Base-by-base conservation (phyloP, 208 protist genomes). In the Polymyxa betae region DNA sequence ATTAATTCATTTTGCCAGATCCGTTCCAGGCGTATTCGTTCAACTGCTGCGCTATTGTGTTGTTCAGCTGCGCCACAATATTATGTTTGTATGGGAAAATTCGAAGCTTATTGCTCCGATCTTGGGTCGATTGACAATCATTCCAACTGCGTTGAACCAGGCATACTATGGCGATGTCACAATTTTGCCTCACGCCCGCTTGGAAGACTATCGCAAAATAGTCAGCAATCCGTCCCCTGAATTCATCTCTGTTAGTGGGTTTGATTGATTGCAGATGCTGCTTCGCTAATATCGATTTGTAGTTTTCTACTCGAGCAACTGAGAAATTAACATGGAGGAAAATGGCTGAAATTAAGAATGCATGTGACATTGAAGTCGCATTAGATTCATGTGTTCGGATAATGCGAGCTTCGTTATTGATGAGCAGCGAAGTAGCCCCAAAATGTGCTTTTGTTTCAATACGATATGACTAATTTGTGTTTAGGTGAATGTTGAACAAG, bases 141-240 rank as follows among this genome's bases (percentile, higher is more conserved):
- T 66, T 29, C 54, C 54, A 29, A 29, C 54, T 16, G 54, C 54
- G 54, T 66, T 66, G 20, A 29, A 24, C 20, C 77, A 88, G 46
- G 20, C 40, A 29, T 88, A 88, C 46, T 49, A 16, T 16, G 77
- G 77, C 35, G 77, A 88, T 29, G 24, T 88, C 40, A 88, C 77
- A 24, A 88, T 88, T 29, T 24, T 88, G 40, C 77, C 77, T 24
- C 20, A 88, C 77, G 16, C 43, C 77, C 35, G 46, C 35, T 29
- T n/a, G 20, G 16, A 16, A 16, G 77, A 88, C 77, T 88, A 88
- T 29, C 46, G 16, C 20, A n/a, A n/a, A 16, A 16, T 88, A n/a
- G 20, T 88, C 20, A 49, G 20, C 20, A 88, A 88, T 29, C 77
- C 77, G 35, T n/a, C 77, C 20, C 77, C 77, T 16, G 54, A 66